Percentiles rank a stretch among this genome's conserved stretches.
phyloP scores from a whole-genome alignment of 1,284 basidiomycete species.

The Tilletia caries region DNA sequence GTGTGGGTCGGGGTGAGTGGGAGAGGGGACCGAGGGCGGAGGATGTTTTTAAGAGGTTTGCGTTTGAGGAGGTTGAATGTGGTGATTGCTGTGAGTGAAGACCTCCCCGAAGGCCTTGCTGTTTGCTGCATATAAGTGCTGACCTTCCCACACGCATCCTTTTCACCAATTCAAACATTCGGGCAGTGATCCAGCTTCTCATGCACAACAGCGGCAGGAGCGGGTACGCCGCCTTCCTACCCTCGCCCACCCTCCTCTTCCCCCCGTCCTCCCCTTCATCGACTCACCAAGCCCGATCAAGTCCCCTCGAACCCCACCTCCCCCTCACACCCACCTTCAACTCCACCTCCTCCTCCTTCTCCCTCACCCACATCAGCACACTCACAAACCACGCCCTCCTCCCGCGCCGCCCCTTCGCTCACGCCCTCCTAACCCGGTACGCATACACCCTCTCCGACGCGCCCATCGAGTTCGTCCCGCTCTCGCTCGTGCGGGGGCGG shows the following conservation, averaged over 20 bases:
- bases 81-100: conserved; percentile 28
- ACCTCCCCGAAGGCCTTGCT: not conserved
- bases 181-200: conserved; percentile 29
- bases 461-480: conserved; percentile 22
- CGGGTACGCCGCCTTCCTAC: conserved; percentile 29
- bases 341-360: conserved; percentile 30
- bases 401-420: conserved; percentile 20
- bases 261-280: not conserved
- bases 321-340: conserved; percentile 12
- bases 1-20: not conserved
- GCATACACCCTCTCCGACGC: conserved; percentile 28
- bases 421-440: conserved; percentile 29
- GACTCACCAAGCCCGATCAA: too few species aligned
- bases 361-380: conserved; percentile 19
- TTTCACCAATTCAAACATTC: too few species aligned
- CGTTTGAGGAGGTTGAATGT: conserved; percentile 23
- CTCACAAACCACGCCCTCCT: conserved; percentile 21
- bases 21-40: not conserved
- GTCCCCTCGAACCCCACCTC: not conserved
- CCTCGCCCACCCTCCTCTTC: conserved; percentile 15
- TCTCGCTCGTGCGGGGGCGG: not conserved
- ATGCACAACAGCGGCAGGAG: conserved; percentile 23
- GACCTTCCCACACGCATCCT: too few species aligned
- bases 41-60: conserved; percentile 29
- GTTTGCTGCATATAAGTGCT: too few species aligned